Percentiles rank a stretch among this genome's conserved stretches.
phyloP scores from a whole-genome alignment of 2,329 filamentous ascomycete genomes.

The Ophiostoma himal-ulmi region DNA sequence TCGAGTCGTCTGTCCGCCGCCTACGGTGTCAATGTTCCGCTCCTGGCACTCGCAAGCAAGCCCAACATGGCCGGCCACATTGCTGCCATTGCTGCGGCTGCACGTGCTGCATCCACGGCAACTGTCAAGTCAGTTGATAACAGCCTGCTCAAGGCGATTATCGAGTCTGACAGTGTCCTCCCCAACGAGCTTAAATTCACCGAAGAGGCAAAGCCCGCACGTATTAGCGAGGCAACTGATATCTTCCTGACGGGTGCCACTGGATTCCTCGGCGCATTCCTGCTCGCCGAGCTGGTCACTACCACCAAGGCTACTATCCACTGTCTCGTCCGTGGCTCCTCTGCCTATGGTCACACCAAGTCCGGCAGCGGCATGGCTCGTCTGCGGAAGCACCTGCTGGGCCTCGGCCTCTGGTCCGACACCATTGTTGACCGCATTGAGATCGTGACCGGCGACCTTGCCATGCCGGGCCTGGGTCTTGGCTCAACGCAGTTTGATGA shows the following conservation, averaged over 20 bases:
- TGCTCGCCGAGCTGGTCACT: slow-evolving; percentile 63
- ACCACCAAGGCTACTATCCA: slow-evolving; percentile 63
- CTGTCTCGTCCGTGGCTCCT: slow-evolving; percentile 60
- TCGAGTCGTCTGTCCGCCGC: slow-evolving; percentile 62
- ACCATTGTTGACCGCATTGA: slow-evolving; percentile 72
- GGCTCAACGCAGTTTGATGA: slow-evolving; percentile 59
- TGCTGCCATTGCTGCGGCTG: slow-evolving; percentile 64
- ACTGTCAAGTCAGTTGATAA: slow-evolving; percentile 17
- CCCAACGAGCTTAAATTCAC: slow-evolving; percentile 62
- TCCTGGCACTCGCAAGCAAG: slow-evolving; percentile 63
- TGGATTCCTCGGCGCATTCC: slow-evolving; percentile 69
- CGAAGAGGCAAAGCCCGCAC: slow-evolving; percentile 43
- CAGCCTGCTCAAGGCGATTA: slow-evolving; percentile 35
- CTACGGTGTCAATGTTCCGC: slow-evolving; percentile 67
- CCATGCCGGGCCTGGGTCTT: slow-evolving; percentile 62
- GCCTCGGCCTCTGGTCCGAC: slow-evolving; percentile 71
- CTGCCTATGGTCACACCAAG: slow-evolving; percentile 30
- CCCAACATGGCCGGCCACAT: slow-evolving; percentile 69
- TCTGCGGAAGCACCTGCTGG: slow-evolving; percentile 69
- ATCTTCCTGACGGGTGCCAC: slow-evolving; percentile 70
- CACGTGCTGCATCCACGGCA: slow-evolving; percentile 55
- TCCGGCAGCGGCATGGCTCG: slow-evolving; percentile 63
- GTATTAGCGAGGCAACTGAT: slow-evolving; percentile 58
- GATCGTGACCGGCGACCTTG: slow-evolving; percentile 67
- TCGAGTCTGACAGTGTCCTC: slow-evolving; percentile 37